Percentiles rank a stretch among this genome's conserved stretches.
Evolutionary conservation across 768 basidiomycete genomes (phyloP).

Genomic region (Boletus sp.): DNA sequence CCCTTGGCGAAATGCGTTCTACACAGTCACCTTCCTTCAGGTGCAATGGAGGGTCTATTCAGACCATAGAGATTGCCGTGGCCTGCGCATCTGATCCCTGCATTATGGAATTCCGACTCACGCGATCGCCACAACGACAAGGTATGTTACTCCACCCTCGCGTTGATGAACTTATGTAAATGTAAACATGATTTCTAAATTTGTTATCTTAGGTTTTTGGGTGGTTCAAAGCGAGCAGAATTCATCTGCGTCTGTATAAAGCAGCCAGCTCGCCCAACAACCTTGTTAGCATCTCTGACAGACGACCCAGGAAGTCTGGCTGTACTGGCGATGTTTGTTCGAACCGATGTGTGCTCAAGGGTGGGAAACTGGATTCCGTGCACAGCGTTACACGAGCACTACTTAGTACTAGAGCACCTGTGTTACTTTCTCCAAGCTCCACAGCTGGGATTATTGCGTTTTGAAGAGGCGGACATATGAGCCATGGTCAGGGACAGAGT

Average conservation of each 20-base stretch:
- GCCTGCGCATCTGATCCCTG: slow-evolving; percentile 22
- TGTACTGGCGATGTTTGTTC: not conserved
- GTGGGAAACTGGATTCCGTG: slow-evolving; percentile 1
- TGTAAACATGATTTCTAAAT: not conserved
- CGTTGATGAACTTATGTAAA: slow-evolving; percentile 1
- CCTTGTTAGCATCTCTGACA: not conserved
- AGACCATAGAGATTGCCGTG: slow-evolving; percentile 23
- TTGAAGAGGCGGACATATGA: too few relatives aligned
- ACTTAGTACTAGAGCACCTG: too few relatives aligned
- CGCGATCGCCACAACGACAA: slow-evolving; percentile 17
- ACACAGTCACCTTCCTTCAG: slow-evolving; percentile 12
- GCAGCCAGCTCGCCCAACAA: not conserved
- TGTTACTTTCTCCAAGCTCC: too few relatives aligned
- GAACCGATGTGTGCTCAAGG: not conserved
- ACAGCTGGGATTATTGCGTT: too few relatives aligned
- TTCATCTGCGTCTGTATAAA: not conserved
- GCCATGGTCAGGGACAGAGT: too few relatives aligned
- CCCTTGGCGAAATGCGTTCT: slow-evolving; percentile 6
- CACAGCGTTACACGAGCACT: not conserved
- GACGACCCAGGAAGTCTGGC: not conserved
- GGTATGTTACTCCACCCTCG: slow-evolving; percentile 17
- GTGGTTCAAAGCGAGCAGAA: slow-evolving; percentile 19
- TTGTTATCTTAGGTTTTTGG: slow-evolving; percentile 13
- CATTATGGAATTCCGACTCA: slow-evolving; percentile 22
- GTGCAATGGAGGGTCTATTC: slow-evolving; percentile 15